Base-by-base conservation (phyloP, 2,329 filamentous ascomycete species). In the Penicillium sp. region DNA sequence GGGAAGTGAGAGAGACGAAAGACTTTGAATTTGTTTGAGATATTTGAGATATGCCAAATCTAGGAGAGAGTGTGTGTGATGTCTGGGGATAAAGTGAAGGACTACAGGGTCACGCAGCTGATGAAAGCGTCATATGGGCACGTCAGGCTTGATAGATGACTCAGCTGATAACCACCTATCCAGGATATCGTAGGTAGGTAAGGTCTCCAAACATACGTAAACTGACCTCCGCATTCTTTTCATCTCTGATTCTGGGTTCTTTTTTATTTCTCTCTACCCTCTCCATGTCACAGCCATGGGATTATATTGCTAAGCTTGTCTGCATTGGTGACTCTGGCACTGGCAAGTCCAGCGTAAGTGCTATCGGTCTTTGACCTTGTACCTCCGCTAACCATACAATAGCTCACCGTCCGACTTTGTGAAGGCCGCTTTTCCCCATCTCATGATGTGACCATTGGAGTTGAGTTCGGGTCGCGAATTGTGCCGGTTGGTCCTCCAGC, bases 221-320 rank as follows among this genome's bases (percentile, higher is more conserved):
- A 40, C 38, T 35, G 14, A 45, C 43, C 40, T 56, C 37, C 37
- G 24, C 32, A 50, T 45, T 35, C 29, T 34, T 53, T 43, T 44
- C 34, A 38, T 50, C 35, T 56, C 32, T 50, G 9, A 50, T 43
- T 52, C 29, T 51, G 10, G 38, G 20, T 38, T 56, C n/a, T 29
- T 43, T 37, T n/a, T 37, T 16, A 16, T n/a, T 42, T 26, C n/a
- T 4, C 14, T n/a, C 14, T 43, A 43, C 39, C 60, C 66, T 71
- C 69, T 71, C 69, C 69, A 77, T 77, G 75, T 76, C 74, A 72
- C 72, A 75, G 68, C 88, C 91, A 76, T 97, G 93, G 93, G 92
- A 97, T 80, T 97, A 95, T 81, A 99, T 97, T 73, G 92, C 93
- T 75, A 99, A 99, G 78, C 90, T 99, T 68, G 93, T 97, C 72